Percentiles rank a stretch among this genome's conserved stretches.
These are phyloP conservation scores for Herpetomonas tarakana DNA, from an alignment of 208 protist genomes.

Conservation along the genomic window DNA sequence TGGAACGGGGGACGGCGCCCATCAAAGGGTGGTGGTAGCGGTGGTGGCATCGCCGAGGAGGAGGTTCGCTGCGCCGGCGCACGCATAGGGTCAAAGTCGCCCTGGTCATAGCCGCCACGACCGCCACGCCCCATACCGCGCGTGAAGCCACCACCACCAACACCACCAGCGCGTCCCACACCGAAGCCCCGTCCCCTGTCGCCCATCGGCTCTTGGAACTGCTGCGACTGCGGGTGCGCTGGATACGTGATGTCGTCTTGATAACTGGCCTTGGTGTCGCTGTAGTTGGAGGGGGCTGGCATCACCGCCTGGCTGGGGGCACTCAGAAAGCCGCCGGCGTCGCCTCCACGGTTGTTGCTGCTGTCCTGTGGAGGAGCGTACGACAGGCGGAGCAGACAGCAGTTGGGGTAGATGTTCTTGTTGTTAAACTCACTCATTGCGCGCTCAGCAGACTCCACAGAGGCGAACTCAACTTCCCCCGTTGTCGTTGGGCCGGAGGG, in stretches of 20 bases:
- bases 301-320: too few species aligned
- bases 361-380: slow-evolving; percentile 28
- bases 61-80: neutral
- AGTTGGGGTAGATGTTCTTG: slow-evolving; percentile 81
- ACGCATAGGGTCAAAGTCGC: slow-evolving; percentile 5
- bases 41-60: slow-evolving; percentile 1
- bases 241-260: too few species aligned
- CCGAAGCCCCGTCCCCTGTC: too few species aligned
- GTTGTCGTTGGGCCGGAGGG: slow-evolving; percentile 56
- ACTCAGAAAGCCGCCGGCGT: slow-evolving; percentile 1
- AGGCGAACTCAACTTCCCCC: slow-evolving; percentile 70
- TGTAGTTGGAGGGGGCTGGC: slow-evolving; percentile 10
- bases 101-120: neutral
- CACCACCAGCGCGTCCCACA: neutral
- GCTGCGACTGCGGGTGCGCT: slow-evolving; percentile 1
- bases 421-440: slow-evolving; percentile 68
- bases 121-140: slow-evolving; percentile 19
- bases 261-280: neutral
- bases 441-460: slow-evolving; percentile 45
- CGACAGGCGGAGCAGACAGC: slow-evolving; percentile 72
- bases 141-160: slow-evolving; percentile 1
- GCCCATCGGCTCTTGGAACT: neutral
- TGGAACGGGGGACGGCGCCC: neutral
- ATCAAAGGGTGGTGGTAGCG: neutral
- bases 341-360: neutral